phyloP scores from a whole-genome alignment of 257 asterid species.

The Nicotiana sylvestris region DNA sequence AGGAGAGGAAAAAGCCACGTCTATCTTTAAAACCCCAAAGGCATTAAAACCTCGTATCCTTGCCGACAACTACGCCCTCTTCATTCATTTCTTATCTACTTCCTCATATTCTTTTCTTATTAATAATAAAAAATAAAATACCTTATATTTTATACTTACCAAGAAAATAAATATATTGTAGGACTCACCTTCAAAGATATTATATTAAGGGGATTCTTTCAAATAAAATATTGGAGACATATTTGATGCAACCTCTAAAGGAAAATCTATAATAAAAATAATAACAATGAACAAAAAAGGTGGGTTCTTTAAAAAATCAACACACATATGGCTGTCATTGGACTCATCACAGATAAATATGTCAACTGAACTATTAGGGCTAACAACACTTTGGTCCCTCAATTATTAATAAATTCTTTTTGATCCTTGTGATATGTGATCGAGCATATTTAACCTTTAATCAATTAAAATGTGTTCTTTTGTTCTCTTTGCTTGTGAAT shows the following conservation, averaged over 20 bases:
- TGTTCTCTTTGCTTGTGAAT: no score
- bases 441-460: no score
- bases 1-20: conserved; percentile 13
- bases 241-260: background rate
- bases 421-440: no score
- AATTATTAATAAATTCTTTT: no score
- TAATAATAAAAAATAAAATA: background rate
- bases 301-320: background rate
- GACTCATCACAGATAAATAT: background rate
- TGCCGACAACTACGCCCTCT: conserved; percentile 54
- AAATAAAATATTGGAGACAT: background rate
- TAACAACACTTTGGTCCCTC: no score
- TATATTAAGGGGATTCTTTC: background rate
- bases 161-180: background rate
- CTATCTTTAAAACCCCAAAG: background rate
- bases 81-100: conserved; percentile 36
- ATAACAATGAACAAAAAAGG: background rate
- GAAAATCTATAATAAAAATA: background rate
- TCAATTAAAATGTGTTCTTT: no score
- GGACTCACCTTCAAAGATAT: background rate
- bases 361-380: background rate
- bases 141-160: no score
- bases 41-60: conserved; percentile 73
- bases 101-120: background rate
- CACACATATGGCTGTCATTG: background rate